A percentile compares a stretch with the other conserved stretches of the same genome.
Conservation (phyloP, 108 stramenopile genomes). For the Nitzschia sp. region DNA sequence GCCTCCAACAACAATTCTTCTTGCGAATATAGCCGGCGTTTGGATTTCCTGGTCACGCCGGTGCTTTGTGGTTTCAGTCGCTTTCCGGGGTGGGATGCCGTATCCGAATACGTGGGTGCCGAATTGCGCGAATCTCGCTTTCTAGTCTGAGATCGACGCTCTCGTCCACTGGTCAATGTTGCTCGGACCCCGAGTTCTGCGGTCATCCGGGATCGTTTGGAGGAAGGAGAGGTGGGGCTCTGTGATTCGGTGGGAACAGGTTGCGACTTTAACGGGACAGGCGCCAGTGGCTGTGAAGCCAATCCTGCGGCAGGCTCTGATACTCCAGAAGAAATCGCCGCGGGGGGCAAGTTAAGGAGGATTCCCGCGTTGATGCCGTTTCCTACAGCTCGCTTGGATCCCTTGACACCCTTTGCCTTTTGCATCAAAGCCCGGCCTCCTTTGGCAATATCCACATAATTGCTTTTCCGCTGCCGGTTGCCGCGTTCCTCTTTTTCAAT, state of each 20-base stretch:
- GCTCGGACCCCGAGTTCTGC: conserved; percentile 9
- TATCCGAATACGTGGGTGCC: conserved; percentile 11
- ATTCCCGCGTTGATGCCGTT: conserved; percentile 79
- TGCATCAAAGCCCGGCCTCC: conserved; percentile 48
- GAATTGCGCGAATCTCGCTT: conserved; percentile 18
- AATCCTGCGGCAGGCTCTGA: background rate
- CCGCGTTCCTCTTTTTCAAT: conserved; percentile 49
- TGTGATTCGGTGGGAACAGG: background rate
- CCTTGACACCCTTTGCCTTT: conserved; percentile 44
- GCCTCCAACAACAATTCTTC: conserved; percentile 87
- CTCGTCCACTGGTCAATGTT: conserved; percentile 18
- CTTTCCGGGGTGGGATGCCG: conserved; percentile 5
- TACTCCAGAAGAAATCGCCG: background rate
- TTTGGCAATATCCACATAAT: conserved; percentile 36
- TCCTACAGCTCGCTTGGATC: conserved; percentile 48
- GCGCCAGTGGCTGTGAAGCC: background rate
- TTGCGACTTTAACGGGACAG: background rate
- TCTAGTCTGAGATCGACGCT: conserved; percentile 19
- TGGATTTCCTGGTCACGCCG: conserved; percentile 19
- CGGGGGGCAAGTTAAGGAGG: conserved; percentile 72
- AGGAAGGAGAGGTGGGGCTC: background rate
- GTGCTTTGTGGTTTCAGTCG: conserved; percentile 15
- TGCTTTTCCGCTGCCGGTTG: conserved; percentile 28
- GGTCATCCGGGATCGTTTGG: conserved; percentile 9
- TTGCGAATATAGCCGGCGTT: conserved; percentile 60